These are phyloP conservation scores for Mycena haematopus DNA, from an alignment of 768 basidiomycete genomes.

Conservation along the genomic window DNA sequence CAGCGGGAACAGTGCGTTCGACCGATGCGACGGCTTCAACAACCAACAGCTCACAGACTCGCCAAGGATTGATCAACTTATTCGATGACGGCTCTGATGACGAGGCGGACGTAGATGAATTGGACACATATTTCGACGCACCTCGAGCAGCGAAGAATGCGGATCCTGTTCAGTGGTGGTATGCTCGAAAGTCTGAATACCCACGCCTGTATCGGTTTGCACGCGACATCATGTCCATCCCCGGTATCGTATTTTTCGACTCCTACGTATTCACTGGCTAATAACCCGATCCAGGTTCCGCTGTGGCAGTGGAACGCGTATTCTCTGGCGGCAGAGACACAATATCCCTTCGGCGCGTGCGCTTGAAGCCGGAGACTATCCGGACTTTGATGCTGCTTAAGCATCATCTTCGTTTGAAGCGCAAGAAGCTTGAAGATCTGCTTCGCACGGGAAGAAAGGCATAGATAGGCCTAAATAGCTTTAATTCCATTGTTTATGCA, in stretches of 20 bases:
- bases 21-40: not conserved
- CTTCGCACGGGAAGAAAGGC: not conserved
- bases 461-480: not conserved
- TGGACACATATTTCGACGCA: not conserved
- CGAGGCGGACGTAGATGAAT: not conserved
- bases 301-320: not conserved
- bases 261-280: not conserved
- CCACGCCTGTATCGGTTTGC: not conserved
- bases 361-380: not conserved
- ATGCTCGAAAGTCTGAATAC: not conserved
- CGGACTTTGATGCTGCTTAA: conserved; percentile 3
- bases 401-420: not conserved
- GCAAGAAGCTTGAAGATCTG: not conserved
- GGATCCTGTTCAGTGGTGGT: not conserved
- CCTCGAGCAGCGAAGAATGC: not conserved
- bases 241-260: not conserved
- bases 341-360: not conserved
- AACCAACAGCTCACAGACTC: not conserved
- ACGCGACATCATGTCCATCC: not conserved
- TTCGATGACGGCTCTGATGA: not conserved
- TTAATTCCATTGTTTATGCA: not conserved
- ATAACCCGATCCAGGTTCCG: not conserved
- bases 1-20: not conserved
- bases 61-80: not conserved
- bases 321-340: not conserved